Conservation (phyloP, 352 stramenopile genomes). For the Saprolegnia parasitica region DNA sequence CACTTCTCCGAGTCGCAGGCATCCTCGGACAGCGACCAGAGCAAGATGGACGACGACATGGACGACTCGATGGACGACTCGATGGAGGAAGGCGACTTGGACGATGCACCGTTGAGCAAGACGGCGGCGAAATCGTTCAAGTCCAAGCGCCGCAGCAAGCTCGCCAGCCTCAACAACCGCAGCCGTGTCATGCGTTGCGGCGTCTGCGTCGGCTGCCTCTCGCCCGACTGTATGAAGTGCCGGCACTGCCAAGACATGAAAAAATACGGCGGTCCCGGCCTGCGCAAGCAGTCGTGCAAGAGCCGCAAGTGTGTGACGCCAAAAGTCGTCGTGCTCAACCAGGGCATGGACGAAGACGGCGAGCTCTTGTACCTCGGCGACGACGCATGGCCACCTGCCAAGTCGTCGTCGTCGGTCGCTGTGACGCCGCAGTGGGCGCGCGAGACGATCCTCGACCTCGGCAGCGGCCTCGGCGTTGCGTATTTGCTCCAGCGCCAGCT, state of each 20-base stretch:
- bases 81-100: conserved; percentile 27
- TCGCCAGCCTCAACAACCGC: conserved; percentile 24
- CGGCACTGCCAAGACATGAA: conserved; percentile 79
- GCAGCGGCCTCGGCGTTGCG: neutral
- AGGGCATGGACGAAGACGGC: conserved; percentile 42
- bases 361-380: conserved; percentile 45
- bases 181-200: conserved; percentile 72
- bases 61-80: conserved; percentile 39
- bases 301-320: conserved; percentile 64
- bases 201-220: conserved; percentile 61
- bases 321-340: conserved; percentile 67
- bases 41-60: conserved; percentile 29
- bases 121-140: neutral
- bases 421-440: conserved; percentile 16
- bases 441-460: conserved; percentile 17
- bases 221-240: conserved; percentile 72
- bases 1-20: neutral
- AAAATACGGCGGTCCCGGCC: conserved; percentile 73
- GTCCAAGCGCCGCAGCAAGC: conserved; percentile 3
- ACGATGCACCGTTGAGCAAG: conserved; percentile 31
- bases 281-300: conserved; percentile 80
- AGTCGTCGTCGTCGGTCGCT: neutral
- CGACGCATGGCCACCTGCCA: conserved; percentile 19
- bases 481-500: conserved; percentile 8
- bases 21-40: conserved; percentile 33